Conservation (phyloP, 148 eudicot genomes). For the Amaranthus cruentus region DNA sequence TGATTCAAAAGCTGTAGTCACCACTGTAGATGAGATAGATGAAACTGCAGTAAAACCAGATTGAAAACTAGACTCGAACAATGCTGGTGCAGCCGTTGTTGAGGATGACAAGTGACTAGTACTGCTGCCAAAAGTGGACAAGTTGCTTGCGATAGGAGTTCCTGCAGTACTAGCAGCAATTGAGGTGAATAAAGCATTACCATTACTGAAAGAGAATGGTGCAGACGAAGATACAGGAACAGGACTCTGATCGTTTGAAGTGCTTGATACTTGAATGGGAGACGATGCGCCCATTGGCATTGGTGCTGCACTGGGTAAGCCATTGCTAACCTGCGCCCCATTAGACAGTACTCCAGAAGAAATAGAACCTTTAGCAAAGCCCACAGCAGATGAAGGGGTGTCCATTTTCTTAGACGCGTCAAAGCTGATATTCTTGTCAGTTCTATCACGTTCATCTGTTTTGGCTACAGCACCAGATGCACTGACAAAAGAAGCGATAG, state of each 20-base stretch:
- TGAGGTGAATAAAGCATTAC: slow-evolving; percentile 18
- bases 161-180: slow-evolving; percentile 18
- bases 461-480: slow-evolving; percentile 20
- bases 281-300: slow-evolving; percentile 20
- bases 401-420: slow-evolving; percentile 24
- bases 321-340: slow-evolving; percentile 26
- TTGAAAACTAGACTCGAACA: slow-evolving; percentile 25
- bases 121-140: slow-evolving; percentile 15
- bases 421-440: slow-evolving; percentile 21
- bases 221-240: slow-evolving; percentile 13
- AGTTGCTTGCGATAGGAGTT: slow-evolving; percentile 6
- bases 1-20: slow-evolving; percentile 18
- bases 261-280: slow-evolving; percentile 28
- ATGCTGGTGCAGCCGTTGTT: slow-evolving; percentile 22
- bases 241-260: slow-evolving; percentile 18
- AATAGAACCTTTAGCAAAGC: slow-evolving; percentile 26
- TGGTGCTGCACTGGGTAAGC: slow-evolving; percentile 33
- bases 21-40: slow-evolving; percentile 25
- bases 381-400: slow-evolving; percentile 21
- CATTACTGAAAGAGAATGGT: slow-evolving; percentile 26
- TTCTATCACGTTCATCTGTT: slow-evolving; percentile 24
- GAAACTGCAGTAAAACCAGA: slow-evolving; percentile 31
- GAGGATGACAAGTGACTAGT: slow-evolving; percentile 20
- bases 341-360: slow-evolving; percentile 24
- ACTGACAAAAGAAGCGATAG: slow-evolving; percentile 23